A percentile compares a stretch with the other conserved stretches of the same genome.
These are phyloP conservation scores for Rehmannia glutinosa DNA, from an alignment of 257 asterid species.

Conservation along the genomic window DNA sequence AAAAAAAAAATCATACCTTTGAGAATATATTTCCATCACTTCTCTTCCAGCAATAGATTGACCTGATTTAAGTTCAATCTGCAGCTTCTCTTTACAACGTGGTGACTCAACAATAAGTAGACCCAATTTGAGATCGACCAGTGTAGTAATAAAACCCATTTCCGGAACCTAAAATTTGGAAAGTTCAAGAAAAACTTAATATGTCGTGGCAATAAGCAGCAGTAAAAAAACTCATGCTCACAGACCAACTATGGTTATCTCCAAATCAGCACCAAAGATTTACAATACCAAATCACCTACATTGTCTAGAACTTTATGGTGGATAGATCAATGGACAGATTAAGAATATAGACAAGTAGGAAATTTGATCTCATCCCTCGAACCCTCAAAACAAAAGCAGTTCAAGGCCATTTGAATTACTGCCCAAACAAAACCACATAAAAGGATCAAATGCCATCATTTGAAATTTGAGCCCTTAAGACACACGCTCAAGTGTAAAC, in stretches of 20 bases:
- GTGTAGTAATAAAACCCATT: conserved; percentile 67
- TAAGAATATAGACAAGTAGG: no score
- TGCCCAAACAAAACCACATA: no score
- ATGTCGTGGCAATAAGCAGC: background rate
- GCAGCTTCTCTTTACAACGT: conserved; percentile 72
- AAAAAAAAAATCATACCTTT: conserved; percentile 39
- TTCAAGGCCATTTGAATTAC: no score
- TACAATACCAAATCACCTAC: background rate
- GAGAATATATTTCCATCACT: conserved; percentile 58
- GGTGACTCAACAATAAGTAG: conserved; percentile 68
- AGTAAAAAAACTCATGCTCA: background rate
- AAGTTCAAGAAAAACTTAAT: background rate
- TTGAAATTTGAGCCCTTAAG: no score
- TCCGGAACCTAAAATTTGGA: conserved; percentile 64
- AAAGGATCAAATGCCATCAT: no score
- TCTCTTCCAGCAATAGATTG: conserved; percentile 33
- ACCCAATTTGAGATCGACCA: conserved; percentile 74
- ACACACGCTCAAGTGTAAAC: no score
- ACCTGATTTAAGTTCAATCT: conserved; percentile 50
- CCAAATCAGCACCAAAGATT: background rate
- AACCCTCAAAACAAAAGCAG: no score
- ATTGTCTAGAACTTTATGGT: no score
- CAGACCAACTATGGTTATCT: background rate
- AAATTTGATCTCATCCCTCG: no score
- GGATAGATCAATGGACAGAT: no score